Conservation (phyloP, 129 eudicot species). For the Helichrysum umbraculigerum region DNA sequence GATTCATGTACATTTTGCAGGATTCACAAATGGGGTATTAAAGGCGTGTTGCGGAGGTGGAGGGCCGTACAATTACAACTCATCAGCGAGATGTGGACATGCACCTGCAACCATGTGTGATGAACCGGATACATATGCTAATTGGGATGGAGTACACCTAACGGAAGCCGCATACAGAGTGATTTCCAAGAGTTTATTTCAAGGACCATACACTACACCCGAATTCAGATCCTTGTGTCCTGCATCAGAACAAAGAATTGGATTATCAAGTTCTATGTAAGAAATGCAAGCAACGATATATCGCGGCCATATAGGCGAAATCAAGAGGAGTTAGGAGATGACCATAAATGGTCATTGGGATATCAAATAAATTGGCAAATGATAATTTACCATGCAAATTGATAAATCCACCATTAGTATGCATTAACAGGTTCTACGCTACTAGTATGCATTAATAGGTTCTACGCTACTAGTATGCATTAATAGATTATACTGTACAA, state of each 20-base stretch:
- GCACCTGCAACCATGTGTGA: constrained; percentile 26
- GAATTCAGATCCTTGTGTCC: constrained; percentile 24
- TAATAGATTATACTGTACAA: no score
- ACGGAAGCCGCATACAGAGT: constrained; percentile 26
- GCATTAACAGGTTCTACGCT: no score
- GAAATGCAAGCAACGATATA: background rate
- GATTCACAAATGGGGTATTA: constrained; percentile 26
- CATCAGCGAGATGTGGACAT: background rate
- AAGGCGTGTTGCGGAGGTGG: constrained; percentile 39
- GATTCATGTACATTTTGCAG: background rate
- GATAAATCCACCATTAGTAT: no score
- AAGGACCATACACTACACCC: constrained; percentile 17
- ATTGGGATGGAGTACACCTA: constrained; percentile 36
- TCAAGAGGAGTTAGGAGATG: no score
- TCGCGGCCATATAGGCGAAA: no score
- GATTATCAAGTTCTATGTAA: constrained; percentile 11
- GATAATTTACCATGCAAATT: no score
- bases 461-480: no score
- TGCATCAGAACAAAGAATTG: background rate
- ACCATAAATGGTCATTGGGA: no score
- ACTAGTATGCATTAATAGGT: no score
- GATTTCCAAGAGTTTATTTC: constrained; percentile 21
- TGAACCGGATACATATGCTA: constrained; percentile 25
- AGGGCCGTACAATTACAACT: constrained; percentile 23
- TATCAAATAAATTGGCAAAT: no score